Percentiles rank a stretch among this genome's conserved stretches.
These are phyloP conservation scores for Phyllosticta ampelicida DNA, from an alignment of 2,329 filamentous ascomycete genomes.

Conservation along the genomic window DNA sequence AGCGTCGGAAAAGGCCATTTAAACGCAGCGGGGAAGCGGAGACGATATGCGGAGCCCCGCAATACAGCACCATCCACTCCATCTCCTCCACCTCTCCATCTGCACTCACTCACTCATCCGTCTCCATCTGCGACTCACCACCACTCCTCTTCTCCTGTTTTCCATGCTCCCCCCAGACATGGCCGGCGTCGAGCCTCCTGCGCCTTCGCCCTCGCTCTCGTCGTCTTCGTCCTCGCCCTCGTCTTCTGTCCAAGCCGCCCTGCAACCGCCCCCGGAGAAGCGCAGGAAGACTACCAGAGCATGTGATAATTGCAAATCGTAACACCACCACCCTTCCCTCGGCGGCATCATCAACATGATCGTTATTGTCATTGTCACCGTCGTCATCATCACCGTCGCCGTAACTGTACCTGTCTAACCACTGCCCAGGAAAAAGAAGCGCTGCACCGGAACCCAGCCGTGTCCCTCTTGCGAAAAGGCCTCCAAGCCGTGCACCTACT, in stretches of 20 bases:
- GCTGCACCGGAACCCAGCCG: slow-evolving; percentile 9
- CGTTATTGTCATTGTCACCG: too few species aligned
- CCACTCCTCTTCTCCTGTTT: neutral
- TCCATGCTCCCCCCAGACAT: neutral
- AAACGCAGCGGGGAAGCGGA: neutral
- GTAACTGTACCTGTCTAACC: too few species aligned
- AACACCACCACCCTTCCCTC: neutral
- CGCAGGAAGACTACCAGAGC: slow-evolving; percentile 10
- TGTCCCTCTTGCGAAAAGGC: slow-evolving; percentile 10
- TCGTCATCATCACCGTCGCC: too few species aligned
- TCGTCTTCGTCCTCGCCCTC: neutral
- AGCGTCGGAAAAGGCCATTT: too few species aligned
- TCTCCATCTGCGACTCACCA: neutral
- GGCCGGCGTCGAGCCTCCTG: neutral
- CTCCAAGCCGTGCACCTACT: slow-evolving; percentile 7
- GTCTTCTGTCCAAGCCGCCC: neutral
- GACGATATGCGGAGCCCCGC: too few species aligned
- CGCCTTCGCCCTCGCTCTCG: neutral
- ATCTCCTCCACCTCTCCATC: too few species aligned
- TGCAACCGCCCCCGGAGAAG: slow-evolving; percentile 3
- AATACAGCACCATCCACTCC: too few species aligned
- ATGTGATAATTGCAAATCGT: slow-evolving; percentile 10
- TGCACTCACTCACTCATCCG: neutral
- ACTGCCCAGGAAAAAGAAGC: slow-evolving; percentile 8
- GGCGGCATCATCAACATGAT: too few species aligned